A percentile compares a stretch with the other conserved stretches of the same genome.
Evolutionary conservation across 164 flowering plant genomes (phyloP).

Genomic region (Nelumbo lutea): DNA sequence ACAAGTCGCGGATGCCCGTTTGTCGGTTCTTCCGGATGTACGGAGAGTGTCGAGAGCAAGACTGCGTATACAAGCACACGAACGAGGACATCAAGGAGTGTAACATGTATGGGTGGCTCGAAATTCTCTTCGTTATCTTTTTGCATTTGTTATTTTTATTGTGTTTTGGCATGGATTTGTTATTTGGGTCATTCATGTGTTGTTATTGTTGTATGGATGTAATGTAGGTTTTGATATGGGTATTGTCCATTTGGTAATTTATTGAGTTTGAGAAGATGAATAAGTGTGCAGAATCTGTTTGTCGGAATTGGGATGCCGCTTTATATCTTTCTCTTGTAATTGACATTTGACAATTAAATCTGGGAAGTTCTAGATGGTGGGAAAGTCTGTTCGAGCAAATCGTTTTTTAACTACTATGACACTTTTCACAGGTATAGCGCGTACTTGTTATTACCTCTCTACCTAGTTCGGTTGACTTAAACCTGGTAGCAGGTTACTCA

Average conservation of each 20-base stretch:
- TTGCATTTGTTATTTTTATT: conserved; percentile 1
- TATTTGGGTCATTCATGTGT: neutral
- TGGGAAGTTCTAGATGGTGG: neutral
- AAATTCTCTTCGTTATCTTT: neutral
- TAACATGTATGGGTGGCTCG: conserved; percentile 55
- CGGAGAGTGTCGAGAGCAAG: conserved; percentile 98
- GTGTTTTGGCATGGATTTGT: neutral
- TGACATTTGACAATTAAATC: neutral
- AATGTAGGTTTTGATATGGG: neutral
- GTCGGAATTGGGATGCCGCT: neutral
- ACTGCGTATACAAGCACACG: conserved; percentile 96
- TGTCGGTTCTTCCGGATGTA: conserved; percentile 83
- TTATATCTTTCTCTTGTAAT: neutral
- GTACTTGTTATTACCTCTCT: too few relatives aligned
- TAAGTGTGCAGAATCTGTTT: neutral
- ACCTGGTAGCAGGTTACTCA: too few relatives aligned
- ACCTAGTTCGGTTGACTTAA: too few relatives aligned
- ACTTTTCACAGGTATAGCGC: too few relatives aligned
- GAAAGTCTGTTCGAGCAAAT: neutral
- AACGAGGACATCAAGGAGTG: conserved; percentile 98
- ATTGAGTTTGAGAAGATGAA: neutral
- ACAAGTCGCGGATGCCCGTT: conserved; percentile 92
- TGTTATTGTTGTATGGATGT: neutral
- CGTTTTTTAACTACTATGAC: too few relatives aligned
- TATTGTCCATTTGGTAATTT: neutral